Evolutionary conservation across 768 basidiomycete species (phyloP), one percentile per base, ranked within the genome.

Genomic region (Coprinopsis sp.): DNA sequence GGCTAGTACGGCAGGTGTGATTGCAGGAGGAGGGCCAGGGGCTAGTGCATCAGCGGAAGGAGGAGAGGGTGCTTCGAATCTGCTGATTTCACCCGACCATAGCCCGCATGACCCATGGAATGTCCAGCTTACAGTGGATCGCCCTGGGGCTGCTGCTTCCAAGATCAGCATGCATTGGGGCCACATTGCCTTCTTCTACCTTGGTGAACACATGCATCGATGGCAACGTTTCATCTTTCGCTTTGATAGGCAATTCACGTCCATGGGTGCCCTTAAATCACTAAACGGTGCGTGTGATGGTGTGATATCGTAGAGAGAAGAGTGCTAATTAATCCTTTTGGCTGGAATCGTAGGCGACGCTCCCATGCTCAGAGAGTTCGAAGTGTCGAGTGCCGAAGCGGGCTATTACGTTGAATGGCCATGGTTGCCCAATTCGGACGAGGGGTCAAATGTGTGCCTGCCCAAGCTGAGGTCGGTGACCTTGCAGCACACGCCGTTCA

Each of bases 221-320:
- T 91, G 87, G 87, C 74, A 85, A 58, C 73, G 87, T 19, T 91
- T 91, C 54, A 75, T 89, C 10, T 89, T 91, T 56, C 70, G 82
- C 33, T 90, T 87, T 54, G 85, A 88, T 57, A 83, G 79, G 59
- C 82, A 82, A 27, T 89, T 89, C 62, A 65, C 79, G 14, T 87
- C 86, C 3, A 77, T 88, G 66, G 69, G 71, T 47, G 86, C 88
- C 6, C 72, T 91, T 52, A 84, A 84, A 59, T 77, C 81, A 14
- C 81, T 90, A 54, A 75, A 72, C 42, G 85, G 87, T 87, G 50
- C 37, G 78, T 65, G 34, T n/a, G n/a, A n/a, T n/a, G n/a, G n/a
- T n/a, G n/a, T n/a, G n/a, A n/a, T n/a, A n/a, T n/a, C n/a, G n/a
- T n/a, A n/a, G n/a, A n/a, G n/a, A n/a, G n/a, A n/a, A 29, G 39